Base-by-base conservation (phyloP, 1,139 yeast genomes). In the Yamadazyma pseudoaaseri region DNA sequence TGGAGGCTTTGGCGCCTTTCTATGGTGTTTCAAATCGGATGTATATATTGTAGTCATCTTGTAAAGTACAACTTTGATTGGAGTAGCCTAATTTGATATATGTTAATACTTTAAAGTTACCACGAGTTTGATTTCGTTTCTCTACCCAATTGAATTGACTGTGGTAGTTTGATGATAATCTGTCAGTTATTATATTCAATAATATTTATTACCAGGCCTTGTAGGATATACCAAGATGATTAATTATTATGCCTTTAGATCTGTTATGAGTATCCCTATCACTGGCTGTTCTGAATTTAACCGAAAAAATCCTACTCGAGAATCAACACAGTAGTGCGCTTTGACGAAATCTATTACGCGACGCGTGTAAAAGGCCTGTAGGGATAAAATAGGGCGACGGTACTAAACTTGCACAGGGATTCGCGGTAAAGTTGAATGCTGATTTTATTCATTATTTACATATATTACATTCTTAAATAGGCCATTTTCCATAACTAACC, bases 1-100 rank as follows among this genome's bases (percentile, higher is more conserved):
- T 10, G 70, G 70, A n/a, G 71, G 71, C 3, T 70, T 73, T 6
- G 76, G 76, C 1, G 76, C 76, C 46, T 60, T 58, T 38, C 76
- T 57, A 46, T 69, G 72, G 43, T 63, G 62, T 41, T 62, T 66
- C 20, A 69, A 54, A 45, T 69, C 73, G n/a, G 73, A 58, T 16
- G 69, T 63, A 49, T 66, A 73, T 32, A 71, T 67, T 39, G 75
- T 65, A 12, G 81, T 70, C 74, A 68, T 67, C 10, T 18, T 10
- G 21, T 7, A 18, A 18, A 7, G 21, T 18, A 18, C 9, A 18
- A 18, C 10, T 7, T 18, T 18, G 21, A 18, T 18, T 7, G 9
- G 7, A 18, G 10, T 7, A 18, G 21, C 21, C 21, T 18, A 18
- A 18, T 7, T 18, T 18, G 10, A 7, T 10, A 18, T 7, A 18